Conservation (phyloP, 2,329 filamentous ascomycete species). For the Fusarium circinatum region DNA sequence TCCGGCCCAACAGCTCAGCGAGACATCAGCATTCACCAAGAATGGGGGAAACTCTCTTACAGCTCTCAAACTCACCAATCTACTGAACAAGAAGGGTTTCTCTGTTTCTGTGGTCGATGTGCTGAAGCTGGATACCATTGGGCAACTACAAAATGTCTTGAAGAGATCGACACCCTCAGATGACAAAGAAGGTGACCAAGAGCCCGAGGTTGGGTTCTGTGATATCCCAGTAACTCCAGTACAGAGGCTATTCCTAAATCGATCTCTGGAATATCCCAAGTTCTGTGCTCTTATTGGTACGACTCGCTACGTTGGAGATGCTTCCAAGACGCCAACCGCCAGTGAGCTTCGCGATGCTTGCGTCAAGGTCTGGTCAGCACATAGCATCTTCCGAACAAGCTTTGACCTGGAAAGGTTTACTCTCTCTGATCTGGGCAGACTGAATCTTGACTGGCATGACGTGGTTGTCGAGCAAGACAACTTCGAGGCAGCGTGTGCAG, state of each 20-base stretch:
- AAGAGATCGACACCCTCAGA: neutral
- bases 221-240: neutral
- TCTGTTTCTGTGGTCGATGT: neutral
- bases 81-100: neutral
- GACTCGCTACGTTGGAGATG: neutral
- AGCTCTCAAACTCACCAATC: neutral
- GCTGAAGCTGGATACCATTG: neutral
- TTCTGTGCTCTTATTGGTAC: neutral
- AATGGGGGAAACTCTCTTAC: neutral
- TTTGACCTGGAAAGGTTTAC: neutral
- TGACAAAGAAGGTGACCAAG: neutral
- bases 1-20: neutral
- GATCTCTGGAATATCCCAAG: neutral
- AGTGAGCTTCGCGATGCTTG: neutral
- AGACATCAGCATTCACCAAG: neutral
- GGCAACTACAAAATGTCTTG: neutral
- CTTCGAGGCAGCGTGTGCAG: neutral
- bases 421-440: neutral
- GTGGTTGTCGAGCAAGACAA: neutral
- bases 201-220: neutral
- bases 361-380: neutral
- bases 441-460: neutral
- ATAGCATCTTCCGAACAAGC: neutral
- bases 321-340: neutral
- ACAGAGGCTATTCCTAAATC: neutral